Base-by-base conservation (phyloP, 306 rosid genomes). In the Cucurbita pepo region DNA sequence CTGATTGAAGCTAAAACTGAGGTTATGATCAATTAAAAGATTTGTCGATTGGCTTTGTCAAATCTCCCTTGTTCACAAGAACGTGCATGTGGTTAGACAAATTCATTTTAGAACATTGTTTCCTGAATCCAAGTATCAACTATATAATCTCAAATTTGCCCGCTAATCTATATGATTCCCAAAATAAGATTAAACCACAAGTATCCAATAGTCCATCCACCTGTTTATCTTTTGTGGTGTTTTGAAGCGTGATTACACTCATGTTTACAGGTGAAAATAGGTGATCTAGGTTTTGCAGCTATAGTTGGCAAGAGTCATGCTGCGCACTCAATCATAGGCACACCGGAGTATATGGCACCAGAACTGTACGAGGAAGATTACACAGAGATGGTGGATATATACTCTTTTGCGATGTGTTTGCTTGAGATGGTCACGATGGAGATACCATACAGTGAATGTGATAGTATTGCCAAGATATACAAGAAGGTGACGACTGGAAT, bases 301-400 rank as follows among this genome's bases (percentile, higher is more conserved):
- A 83, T 90, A 37, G 97, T 93, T 37, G 96, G 98, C 14, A 69
- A 80, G 80, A 90, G 84, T 78, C 98, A 90, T 74, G 82, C 83
- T 18, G 98, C 97, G 11, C 97, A 93, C 82, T 87, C 97, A 15
- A 77, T 93, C 57, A 43, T 93, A 56, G 98, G 98, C 73, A 93
- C 98, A 38, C 97, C 97, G 0, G 98, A 93, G 78, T 93, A 80
- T 65, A 90, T 93, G 97, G 98, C 98, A 22, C 98, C 98, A 0
- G 97, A 93, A 89, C 85, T 93, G 65, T 90, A 90, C 1, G 97
- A 93, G 60, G 98, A 88, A 81, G 93, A 90, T 75, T 93, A 93
- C 83, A 93, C 96, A 15, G 98, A 93, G 81, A 87, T 93, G 96
- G 97, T 93, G 79, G 97, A 93, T 82, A 88, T 93, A 67, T 93